phyloP scores from a whole-genome alignment of 2,329 filamentous ascomycete genomes.

The Trichoderma sp. region DNA sequence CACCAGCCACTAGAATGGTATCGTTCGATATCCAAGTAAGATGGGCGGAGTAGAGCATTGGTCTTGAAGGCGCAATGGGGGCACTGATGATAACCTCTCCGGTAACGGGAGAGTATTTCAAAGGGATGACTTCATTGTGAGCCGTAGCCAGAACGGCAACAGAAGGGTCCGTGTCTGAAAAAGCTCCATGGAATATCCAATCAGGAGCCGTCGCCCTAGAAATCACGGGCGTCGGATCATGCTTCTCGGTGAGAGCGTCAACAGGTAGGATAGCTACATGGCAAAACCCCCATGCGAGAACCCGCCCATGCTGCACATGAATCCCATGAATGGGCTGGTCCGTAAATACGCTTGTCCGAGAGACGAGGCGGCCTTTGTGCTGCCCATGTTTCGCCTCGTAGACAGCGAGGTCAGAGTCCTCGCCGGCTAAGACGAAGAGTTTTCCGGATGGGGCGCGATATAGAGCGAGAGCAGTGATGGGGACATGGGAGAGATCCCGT shows the following conservation, averaged over 20 bases:
- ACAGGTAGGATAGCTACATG: constrained; percentile 46
- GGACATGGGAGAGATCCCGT: constrained; percentile 46
- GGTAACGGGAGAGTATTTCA: constrained; percentile 37
- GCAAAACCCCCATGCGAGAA: constrained; percentile 68
- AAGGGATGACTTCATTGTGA: constrained; percentile 73
- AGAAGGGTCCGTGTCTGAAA: constrained; percentile 44
- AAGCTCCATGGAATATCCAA: constrained; percentile 71
- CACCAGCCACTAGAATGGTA: constrained; percentile 73
- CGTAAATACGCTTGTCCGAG: constrained; percentile 54
- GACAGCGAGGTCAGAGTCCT: constrained; percentile 57
- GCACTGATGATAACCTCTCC: constrained; percentile 43
- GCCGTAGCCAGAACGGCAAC: constrained; percentile 70
- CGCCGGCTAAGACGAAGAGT: constrained; percentile 53
- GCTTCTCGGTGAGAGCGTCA: constrained; percentile 22
- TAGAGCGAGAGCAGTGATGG: constrained; percentile 60
- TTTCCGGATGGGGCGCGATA: constrained; percentile 34
- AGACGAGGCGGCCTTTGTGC: constrained; percentile 35
- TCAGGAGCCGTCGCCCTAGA: constrained; percentile 56
- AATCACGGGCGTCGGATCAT: constrained; percentile 20
- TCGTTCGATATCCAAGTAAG: constrained; percentile 58
- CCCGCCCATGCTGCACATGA: constrained; percentile 39
- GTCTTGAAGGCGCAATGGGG: constrained; percentile 65
- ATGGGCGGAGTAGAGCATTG: constrained; percentile 84
- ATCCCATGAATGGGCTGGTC: constrained; percentile 76
- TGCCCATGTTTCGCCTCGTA: constrained; percentile 41